Conservation (phyloP, 352 stramenopile genomes). For the Phytophthora gonapodyides region DNA sequence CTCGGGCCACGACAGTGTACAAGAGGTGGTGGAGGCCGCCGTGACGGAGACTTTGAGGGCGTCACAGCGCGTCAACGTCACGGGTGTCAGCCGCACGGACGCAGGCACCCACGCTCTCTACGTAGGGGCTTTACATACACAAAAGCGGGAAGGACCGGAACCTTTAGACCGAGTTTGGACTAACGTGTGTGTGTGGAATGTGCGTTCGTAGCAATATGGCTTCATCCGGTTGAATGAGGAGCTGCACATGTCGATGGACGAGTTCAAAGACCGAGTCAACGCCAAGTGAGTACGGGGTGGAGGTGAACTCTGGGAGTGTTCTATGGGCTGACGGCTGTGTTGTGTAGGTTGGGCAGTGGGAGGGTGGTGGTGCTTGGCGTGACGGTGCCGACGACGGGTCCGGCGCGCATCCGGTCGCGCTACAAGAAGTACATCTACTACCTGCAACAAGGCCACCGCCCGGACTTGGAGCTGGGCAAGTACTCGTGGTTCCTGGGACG, state of each 20-base stretch:
- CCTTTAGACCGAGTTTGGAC: constrained; percentile 6
- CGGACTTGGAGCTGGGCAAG: constrained; percentile 68
- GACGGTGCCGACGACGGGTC: constrained; percentile 32
- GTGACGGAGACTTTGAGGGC: constrained; percentile 57
- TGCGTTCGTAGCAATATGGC: constrained; percentile 72
- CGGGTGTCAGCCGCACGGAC: constrained; percentile 83
- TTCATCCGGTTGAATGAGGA: constrained; percentile 64
- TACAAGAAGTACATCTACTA: constrained; percentile 93
- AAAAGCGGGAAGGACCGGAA: neutral
- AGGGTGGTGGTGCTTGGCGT: constrained; percentile 60
- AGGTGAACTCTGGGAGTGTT: constrained; percentile 1
- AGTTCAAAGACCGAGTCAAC: constrained; percentile 64
- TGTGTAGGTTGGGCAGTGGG: constrained; percentile 38
- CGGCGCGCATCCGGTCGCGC: constrained; percentile 70
- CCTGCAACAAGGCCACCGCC: constrained; percentile 80
- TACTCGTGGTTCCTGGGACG: constrained; percentile 87
- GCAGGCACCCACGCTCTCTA: constrained; percentile 85
- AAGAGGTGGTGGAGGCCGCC: constrained; percentile 77
- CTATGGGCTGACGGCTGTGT: neutral
- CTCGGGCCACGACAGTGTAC: constrained; percentile 65
- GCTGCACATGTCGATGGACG: constrained; percentile 41
- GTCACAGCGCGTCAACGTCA: constrained; percentile 74
- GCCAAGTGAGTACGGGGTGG: constrained; percentile 36
- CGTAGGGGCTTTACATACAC: constrained; percentile 34
- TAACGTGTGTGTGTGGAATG: constrained; percentile 26